Evolutionary conservation across 1,284 basidiomycete genomes (phyloP).

Genomic region (Puccinia polysora): DNA sequence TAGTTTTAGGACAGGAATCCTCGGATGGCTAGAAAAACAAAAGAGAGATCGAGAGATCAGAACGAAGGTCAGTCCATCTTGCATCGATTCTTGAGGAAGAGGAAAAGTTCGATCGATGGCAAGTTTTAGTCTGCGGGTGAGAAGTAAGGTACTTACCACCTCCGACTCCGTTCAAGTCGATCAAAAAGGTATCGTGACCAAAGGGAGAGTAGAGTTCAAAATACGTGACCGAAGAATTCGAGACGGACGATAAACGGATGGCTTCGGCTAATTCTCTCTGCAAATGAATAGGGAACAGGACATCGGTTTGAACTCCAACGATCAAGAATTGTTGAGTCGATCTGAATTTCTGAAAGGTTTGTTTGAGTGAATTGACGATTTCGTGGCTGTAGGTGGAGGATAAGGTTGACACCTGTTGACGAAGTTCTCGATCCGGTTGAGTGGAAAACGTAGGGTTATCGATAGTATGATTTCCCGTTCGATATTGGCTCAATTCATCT

Average conservation of each 20-base stretch:
- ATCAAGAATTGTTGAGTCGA: conserved; percentile 67
- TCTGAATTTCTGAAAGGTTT: conserved; percentile 71
- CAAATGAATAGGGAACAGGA: conserved; percentile 94
- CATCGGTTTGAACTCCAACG: conserved; percentile 92
- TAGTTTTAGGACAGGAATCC: conserved; percentile 17
- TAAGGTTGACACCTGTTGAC: conserved; percentile 44
- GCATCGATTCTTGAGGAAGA: no score
- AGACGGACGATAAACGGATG: conserved; percentile 64
- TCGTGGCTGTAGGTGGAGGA: conserved; percentile 57
- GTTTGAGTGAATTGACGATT: conserved; percentile 67
- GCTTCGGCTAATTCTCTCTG: conserved; percentile 93
- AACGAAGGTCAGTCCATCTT: no score
- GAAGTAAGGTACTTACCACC: conserved; percentile 28
- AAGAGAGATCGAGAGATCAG: background rate
- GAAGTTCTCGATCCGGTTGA: conserved; percentile 50
- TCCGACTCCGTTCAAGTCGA: conserved; percentile 32
- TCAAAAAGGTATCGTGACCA: conserved; percentile 88
- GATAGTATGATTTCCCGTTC: conserved; percentile 50
- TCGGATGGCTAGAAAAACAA: background rate
- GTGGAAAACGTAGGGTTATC: conserved; percentile 47
- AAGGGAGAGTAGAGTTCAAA: conserved; percentile 97
- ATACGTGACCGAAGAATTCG: conserved; percentile 67
- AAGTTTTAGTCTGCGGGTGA: no score
- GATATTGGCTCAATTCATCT: conserved; percentile 58
- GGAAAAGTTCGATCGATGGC: no score